Evolutionary conservation across 2,329 filamentous ascomycete species (phyloP), one percentile per base, ranked within the genome.

Genomic region (Eurotiales sp.): DNA sequence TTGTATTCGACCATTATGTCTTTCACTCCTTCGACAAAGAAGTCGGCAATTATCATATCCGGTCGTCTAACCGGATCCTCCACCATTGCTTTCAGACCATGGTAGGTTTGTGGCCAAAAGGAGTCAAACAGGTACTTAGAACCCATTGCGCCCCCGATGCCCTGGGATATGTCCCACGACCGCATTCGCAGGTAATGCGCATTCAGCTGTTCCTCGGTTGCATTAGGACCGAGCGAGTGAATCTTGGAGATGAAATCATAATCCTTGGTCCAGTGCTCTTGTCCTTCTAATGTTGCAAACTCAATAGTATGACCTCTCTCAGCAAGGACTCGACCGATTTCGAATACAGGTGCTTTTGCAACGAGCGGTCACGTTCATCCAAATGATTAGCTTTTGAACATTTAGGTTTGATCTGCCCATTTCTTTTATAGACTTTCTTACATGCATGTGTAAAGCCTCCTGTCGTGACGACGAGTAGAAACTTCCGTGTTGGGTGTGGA

Each of bases 21-120:
- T 41, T 65, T 59, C 2, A 64, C 70, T 0, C 70, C 72, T 6
- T 76, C 72, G 23, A 69, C 70, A 34, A 75, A 73, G 61, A 73
- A 76, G 47, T 76, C 73, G 0, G 71, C 69, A 2, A 76, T 50
- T 21, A 76, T 71, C 48, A 75, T 64, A 55, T 69, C 65, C 0
- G 73, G 73, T 11, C 59, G 57, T 2, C 58, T 64, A 1, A 50
- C 55, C 4, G 54, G 45, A 21, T 50, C 39, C 4, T 50, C 29
- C 49, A 62, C 57, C 15, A 69, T 58, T 4, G 47, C 48, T 27
- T 62, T 59, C 7, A 66, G 55, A 2, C 55, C 50, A 4, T 44
- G 39, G 43, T 66, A 66, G 10, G 55, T 64, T 8, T 64, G 53
- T 8, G 64, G 61, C 71, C 70, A 74, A 54, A 65, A 67, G 1